phyloP scores from a whole-genome alignment of 306 rosid genomes.

The Quercus variabilis region DNA sequence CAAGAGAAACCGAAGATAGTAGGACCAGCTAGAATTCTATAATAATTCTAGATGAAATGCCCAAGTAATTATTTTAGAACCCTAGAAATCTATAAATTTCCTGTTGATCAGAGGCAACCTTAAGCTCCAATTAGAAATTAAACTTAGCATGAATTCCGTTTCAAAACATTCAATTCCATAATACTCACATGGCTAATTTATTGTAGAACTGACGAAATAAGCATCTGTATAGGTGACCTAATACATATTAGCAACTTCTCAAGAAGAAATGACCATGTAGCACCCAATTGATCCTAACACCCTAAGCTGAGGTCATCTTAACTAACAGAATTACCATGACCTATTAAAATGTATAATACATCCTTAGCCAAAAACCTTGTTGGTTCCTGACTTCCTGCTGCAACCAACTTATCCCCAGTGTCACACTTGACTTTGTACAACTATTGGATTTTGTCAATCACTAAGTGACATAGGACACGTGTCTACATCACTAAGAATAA shows the following conservation, averaged over 20 bases:
- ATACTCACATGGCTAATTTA: neutral
- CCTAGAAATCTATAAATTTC: neutral
- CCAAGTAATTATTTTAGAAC: neutral
- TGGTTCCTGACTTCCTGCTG: neutral
- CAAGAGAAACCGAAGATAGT: no score
- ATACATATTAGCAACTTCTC: neutral
- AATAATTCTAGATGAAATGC: no score
- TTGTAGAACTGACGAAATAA: neutral
- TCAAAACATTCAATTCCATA: neutral
- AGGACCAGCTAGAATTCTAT: no score
- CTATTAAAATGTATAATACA: neutral
- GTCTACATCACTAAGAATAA: no score
- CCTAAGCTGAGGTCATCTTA: neutral
- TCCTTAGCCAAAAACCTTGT: neutral
- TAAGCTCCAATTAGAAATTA: neutral
- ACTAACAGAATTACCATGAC: neutral
- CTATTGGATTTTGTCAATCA: neutral
- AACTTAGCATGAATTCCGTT: neutral
- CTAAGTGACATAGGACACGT: no score
- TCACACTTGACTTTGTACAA: neutral
- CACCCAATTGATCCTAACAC: neutral
- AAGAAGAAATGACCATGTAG: neutral
- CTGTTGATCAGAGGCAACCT: neutral
- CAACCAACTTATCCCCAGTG: neutral
- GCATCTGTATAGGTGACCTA: neutral